phyloP scores from a whole-genome alignment of 306 rosid genomes.

The Medicago lupulina region DNA sequence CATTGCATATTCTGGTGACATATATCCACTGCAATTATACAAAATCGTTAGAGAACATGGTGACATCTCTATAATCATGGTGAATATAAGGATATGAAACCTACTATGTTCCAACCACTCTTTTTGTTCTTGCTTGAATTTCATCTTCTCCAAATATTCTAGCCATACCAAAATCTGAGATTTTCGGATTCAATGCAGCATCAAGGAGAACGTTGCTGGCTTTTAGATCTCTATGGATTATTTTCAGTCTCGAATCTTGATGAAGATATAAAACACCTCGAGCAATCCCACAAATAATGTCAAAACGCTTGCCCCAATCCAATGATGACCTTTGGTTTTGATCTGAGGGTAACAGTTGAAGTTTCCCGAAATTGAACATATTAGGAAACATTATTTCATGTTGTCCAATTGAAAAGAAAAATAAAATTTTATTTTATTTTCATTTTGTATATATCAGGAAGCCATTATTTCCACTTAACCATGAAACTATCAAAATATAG shows the following conservation, averaged over 20 bases:
- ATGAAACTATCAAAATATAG: too few relatives aligned
- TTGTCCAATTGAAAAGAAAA: too few relatives aligned
- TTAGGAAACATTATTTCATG: too few relatives aligned
- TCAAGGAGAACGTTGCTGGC: slow-evolving; percentile 53
- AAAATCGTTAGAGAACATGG: background rate
- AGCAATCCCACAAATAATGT: slow-evolving; percentile 45
- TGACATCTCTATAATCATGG: background rate
- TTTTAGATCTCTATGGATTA: slow-evolving; percentile 55
- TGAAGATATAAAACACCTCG: slow-evolving; percentile 56
- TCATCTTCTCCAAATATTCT: slow-evolving; percentile 50
- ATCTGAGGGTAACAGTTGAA: background rate
- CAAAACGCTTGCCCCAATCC: slow-evolving; percentile 43
- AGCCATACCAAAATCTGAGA: slow-evolving; percentile 59
- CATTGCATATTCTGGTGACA: slow-evolving; percentile 58
- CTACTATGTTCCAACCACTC: slow-evolving; percentile 61
- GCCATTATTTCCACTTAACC: too few relatives aligned
- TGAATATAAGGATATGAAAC: background rate
- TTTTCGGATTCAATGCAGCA: slow-evolving; percentile 47
- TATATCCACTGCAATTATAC: slow-evolving; percentile 44
- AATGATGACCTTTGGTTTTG: slow-evolving; percentile 30
- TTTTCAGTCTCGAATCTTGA: slow-evolving; percentile 54
- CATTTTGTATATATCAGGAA: background rate
- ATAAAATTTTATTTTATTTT: too few relatives aligned
- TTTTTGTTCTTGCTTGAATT: slow-evolving; percentile 46
- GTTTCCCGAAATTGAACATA: background rate